Evolutionary conservation across 192 early-diverging fungal genomes (phyloP), one percentile per base, ranked within the genome.

Genomic region (Dissophora globulifera): DNA sequence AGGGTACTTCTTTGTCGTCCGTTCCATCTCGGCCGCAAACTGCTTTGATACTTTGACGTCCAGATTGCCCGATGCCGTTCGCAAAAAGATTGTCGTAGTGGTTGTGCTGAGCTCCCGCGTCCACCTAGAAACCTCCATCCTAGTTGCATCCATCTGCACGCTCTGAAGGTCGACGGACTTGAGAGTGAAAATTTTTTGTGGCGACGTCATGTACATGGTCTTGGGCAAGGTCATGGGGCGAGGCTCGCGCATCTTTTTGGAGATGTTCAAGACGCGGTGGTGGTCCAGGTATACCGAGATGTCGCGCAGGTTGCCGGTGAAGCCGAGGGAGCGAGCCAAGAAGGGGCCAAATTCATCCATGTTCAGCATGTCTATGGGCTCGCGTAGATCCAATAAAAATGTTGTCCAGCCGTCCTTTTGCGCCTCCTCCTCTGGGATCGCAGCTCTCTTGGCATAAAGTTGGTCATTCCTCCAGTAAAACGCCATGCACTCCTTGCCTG

Each of bases 391-490:
- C 75, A 96, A 81, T 27, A 90, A 82, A 65, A 95, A 95, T 0
- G 89, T 85, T 0, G 95, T 95, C 87, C 88, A 89, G 13, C 60
- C 47, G 4, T 78, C 72, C 11, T 79, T 63, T 54, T 55, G 33
- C 8, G 20, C 27, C 13, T 86, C 82, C 29, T 84, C 81, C 7
- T 79, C 64, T 16, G 81, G 69, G 20, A 84, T 78, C 11, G 89
- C 51, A 17, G 62, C 91, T 30, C 87, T 81, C 62, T 94, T 94
- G 0, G 93, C 91, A 66, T 90, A 95, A 20, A 96, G 81, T 74
- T 93, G 92, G 79, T 96, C 94, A 2, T 91, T 92, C 50, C 86
- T 88, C 88, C 93, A 96, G 71, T 93, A 92, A 79, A 96, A 96
- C 0, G 86, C 93, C 92, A 95, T 93, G 54, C 90, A 92, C 46